These are phyloP conservation scores for Phoma sp. DNA, from an alignment of 2,329 filamentous ascomycete genomes.

Conservation along the genomic window DNA sequence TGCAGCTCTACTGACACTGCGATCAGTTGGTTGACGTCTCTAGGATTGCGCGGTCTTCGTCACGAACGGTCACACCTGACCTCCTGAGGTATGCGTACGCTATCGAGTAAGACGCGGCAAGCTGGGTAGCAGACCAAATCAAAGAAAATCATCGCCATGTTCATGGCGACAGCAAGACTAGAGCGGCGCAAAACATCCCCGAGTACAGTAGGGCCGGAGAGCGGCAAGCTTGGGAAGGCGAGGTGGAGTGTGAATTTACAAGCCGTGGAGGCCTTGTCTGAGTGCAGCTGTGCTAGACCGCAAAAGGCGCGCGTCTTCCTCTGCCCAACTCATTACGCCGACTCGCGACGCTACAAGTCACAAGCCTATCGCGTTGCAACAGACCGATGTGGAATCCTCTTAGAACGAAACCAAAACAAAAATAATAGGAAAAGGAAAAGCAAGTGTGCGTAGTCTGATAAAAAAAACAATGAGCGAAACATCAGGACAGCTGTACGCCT, in stretches of 20 bases:
- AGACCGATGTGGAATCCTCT: too few relatives aligned
- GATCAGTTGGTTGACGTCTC: not conserved
- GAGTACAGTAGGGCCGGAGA: not conserved
- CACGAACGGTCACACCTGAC: constrained; percentile 1
- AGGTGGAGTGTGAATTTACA: constrained; percentile 1
- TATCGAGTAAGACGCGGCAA: not conserved
- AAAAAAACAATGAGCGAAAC: too few relatives aligned
- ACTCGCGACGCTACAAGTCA: too few relatives aligned
- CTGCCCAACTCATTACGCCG: too few relatives aligned
- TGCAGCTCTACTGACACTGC: not conserved
- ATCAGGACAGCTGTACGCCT: too few relatives aligned
- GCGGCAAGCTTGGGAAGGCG: not conserved
- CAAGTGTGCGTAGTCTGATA: too few relatives aligned
- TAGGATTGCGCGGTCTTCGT: constrained; percentile 4
- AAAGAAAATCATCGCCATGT: not conserved
- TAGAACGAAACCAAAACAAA: too few relatives aligned
- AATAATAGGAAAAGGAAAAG: too few relatives aligned
- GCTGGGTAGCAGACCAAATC: not conserved
- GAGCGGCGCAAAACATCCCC: not conserved
- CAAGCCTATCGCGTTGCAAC: too few relatives aligned
- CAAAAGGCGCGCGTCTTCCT: too few relatives aligned
- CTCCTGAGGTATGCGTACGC: constrained; percentile 1
- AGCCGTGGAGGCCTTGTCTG: constrained; percentile 7
- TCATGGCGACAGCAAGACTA: not conserved
- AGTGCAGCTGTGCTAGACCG: not conserved